phyloP scores from a whole-genome alignment of 2,329 filamentous ascomycete species.

The Sarocladiaceae sp. region DNA sequence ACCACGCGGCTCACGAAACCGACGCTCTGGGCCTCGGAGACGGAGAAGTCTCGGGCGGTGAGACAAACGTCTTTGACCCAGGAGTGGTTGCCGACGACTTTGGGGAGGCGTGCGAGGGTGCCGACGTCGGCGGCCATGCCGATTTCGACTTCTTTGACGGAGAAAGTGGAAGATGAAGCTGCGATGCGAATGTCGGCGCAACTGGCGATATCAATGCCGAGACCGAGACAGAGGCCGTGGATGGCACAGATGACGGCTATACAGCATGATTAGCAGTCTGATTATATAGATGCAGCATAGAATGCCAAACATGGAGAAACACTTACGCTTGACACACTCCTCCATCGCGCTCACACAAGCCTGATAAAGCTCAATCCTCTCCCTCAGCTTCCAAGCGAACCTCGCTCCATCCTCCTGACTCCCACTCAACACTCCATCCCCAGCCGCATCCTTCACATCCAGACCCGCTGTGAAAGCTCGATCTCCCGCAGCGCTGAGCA shows the following conservation, averaged over 20 bases:
- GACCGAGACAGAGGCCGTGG: constrained; percentile 73
- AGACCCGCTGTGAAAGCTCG: constrained; percentile 83
- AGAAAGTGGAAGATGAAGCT: constrained; percentile 54
- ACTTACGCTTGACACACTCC: constrained; percentile 80
- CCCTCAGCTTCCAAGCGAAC: constrained; percentile 56
- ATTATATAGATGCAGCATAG: neutral
- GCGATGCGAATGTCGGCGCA: constrained; percentile 69
- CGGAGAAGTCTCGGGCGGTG: constrained; percentile 64
- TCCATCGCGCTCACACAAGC: constrained; percentile 71
- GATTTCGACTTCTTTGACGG: constrained; percentile 80
- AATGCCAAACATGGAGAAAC: neutral
- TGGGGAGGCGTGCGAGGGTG: constrained; percentile 68
- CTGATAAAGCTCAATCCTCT: constrained; percentile 77
- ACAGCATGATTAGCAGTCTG: neutral
- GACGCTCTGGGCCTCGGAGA: constrained; percentile 63
- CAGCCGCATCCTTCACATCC: constrained; percentile 69
- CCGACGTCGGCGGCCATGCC: constrained; percentile 77
- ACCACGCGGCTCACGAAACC: constrained; percentile 67
- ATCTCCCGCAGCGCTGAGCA: constrained; percentile 78
- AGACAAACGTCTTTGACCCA: constrained; percentile 80
- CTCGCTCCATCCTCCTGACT: constrained; percentile 55
- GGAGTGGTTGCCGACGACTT: constrained; percentile 63
- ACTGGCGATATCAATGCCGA: constrained; percentile 70
- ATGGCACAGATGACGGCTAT: constrained; percentile 75
- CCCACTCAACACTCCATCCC: constrained; percentile 41